Percentiles rank a stretch among this genome's conserved stretches.
These are phyloP conservation scores for Prunus davidiana DNA, from an alignment of 306 rosid species.

Conservation along the genomic window DNA sequence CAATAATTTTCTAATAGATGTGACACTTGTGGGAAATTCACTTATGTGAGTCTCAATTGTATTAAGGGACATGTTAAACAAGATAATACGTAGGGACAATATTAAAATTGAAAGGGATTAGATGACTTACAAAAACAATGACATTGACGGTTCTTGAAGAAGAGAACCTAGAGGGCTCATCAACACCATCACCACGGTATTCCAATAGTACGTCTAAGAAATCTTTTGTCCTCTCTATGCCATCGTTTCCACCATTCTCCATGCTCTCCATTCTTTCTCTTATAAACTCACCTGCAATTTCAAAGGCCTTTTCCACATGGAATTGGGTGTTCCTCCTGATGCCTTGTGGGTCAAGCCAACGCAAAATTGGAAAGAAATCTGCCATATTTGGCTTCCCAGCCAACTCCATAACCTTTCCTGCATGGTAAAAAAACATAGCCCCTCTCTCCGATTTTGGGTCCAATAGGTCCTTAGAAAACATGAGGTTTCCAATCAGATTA, in stretches of 20 bases:
- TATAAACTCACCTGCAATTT: slow-evolving; percentile 67
- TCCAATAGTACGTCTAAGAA: slow-evolving; percentile 68
- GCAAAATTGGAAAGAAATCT: slow-evolving; percentile 55
- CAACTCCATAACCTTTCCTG: slow-evolving; percentile 65
- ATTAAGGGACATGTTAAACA: no score
- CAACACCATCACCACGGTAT: slow-evolving; percentile 51
- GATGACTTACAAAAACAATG: slow-evolving; percentile 45
- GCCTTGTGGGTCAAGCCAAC: slow-evolving; percentile 76
- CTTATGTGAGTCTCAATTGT: no score
- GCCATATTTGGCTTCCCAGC: slow-evolving; percentile 85
- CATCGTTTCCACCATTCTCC: slow-evolving; percentile 5
- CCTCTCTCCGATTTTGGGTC: slow-evolving; percentile 64
- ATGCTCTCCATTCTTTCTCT: slow-evolving; percentile 46
- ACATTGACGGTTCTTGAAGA: slow-evolving; percentile 58
- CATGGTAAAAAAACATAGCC: slow-evolving; percentile 51
- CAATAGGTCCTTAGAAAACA: slow-evolving; percentile 75
- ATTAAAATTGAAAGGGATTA: background rate
- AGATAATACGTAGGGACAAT: no score
- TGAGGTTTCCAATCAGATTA: slow-evolving; percentile 76
- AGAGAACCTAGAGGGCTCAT: slow-evolving; percentile 32
- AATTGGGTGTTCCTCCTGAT: slow-evolving; percentile 63
- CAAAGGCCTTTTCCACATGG: slow-evolving; percentile 66
- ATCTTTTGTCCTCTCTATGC: slow-evolving; percentile 39
- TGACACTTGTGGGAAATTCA: no score
- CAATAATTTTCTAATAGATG: no score